Conservation (phyloP, 2,329 filamentous ascomycete genomes). For the Pseudogymnoascus sp. region DNA sequence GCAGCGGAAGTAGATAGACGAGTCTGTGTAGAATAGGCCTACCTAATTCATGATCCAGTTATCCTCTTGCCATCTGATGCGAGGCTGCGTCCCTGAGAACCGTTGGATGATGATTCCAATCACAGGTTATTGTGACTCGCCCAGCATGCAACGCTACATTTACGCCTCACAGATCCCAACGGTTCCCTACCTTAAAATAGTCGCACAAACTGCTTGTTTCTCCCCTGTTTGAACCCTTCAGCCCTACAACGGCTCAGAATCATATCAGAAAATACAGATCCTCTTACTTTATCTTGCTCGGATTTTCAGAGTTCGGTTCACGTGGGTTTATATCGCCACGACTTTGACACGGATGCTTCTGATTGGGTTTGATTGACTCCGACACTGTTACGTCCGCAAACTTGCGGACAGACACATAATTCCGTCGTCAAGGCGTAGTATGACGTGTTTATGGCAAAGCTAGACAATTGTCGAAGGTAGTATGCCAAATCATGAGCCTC, state of each 20-base stretch:
- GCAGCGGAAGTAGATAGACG: constrained; percentile 6
- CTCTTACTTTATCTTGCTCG: neutral
- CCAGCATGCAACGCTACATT: constrained; percentile 7
- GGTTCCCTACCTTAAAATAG: neutral
- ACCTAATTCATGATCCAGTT: constrained; percentile 9
- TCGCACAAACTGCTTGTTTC: neutral
- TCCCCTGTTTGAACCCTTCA: neutral
- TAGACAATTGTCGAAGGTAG: neutral
- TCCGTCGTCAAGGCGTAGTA: neutral
- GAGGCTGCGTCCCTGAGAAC: neutral
- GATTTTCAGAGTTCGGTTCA: neutral
- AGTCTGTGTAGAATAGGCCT: constrained; percentile 8
- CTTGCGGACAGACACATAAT: neutral
- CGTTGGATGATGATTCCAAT: neutral
- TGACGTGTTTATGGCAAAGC: constrained; percentile 2
- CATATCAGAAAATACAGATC: neutral
- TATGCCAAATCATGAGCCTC: constrained; percentile 6
- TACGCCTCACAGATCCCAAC: constrained; percentile 7
- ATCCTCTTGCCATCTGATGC: neutral
- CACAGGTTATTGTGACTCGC: neutral
- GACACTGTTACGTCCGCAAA: neutral
- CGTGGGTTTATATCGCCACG: neutral
- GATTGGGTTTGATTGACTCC: neutral
- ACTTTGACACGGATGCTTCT: neutral
- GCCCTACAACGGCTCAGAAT: neutral